Percentiles rank a stretch among this genome's conserved stretches.
Evolutionary conservation across 371 early-diverging fungal species (phyloP).

Genomic region (Rhizomucor miehei): DNA sequence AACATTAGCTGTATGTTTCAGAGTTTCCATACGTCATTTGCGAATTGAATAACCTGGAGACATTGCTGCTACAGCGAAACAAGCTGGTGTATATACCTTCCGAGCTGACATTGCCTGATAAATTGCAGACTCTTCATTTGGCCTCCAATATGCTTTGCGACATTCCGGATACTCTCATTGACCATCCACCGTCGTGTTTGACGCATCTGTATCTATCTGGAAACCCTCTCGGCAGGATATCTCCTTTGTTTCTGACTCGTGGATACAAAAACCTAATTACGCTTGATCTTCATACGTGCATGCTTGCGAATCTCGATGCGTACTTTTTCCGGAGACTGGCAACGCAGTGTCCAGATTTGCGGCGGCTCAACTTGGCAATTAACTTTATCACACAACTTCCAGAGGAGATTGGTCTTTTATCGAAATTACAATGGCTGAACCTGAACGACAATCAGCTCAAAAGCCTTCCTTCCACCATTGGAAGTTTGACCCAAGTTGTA

Average conservation of each 20-base stretch:
- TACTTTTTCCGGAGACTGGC: slow-evolving; percentile 26
- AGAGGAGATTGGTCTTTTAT: slow-evolving; percentile 47
- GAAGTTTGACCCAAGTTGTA: slow-evolving; percentile 52
- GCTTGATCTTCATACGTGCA: slow-evolving; percentile 65
- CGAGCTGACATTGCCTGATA: slow-evolving; percentile 24
- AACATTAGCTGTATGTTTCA: too few relatives aligned
- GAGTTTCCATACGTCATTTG: slow-evolving; percentile 51
- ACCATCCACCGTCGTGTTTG: slow-evolving; percentile 38
- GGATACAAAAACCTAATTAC: slow-evolving; percentile 51
- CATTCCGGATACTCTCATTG: slow-evolving; percentile 45
- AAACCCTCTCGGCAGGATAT: slow-evolving; percentile 47
- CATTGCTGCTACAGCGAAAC: slow-evolving; percentile 49
- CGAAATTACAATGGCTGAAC: slow-evolving; percentile 67
- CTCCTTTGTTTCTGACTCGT: slow-evolving; percentile 38
- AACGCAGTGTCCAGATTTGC: slow-evolving; percentile 25
- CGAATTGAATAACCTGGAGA: slow-evolving; percentile 27
- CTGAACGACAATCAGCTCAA: slow-evolving; percentile 64
- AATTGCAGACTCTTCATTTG: slow-evolving; percentile 41
- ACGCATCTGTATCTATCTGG: slow-evolving; percentile 59
- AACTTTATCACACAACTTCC: slow-evolving; percentile 58
- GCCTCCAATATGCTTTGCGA: slow-evolving; percentile 42
- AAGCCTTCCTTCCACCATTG: slow-evolving; percentile 51
- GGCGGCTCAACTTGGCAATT: slow-evolving; percentile 64
- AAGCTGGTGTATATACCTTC: slow-evolving; percentile 28
- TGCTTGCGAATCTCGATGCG: slow-evolving; percentile 29